phyloP scores from a whole-genome alignment of 352 stramenopile genomes.

The Pythium dissotocum region DNA sequence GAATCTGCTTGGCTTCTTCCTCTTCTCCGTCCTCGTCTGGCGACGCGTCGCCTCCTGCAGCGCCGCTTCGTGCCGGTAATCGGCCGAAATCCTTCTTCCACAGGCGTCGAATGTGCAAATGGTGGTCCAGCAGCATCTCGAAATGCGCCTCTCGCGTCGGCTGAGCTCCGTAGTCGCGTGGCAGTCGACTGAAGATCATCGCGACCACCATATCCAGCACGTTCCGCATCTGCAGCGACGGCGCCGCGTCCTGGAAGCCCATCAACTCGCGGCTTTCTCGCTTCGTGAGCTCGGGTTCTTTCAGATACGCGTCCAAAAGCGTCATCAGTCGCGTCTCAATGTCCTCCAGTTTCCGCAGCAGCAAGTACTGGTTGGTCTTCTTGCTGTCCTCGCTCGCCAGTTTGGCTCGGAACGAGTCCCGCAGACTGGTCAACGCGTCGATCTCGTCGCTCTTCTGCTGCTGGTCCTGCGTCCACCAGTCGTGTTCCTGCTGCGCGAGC shows the following conservation, averaged over 20 bases:
- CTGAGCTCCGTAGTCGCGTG: slow-evolving; percentile 55
- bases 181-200: slow-evolving; percentile 84
- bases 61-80: slow-evolving; percentile 35
- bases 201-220: slow-evolving; percentile 86
- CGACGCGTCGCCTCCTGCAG: neutral
- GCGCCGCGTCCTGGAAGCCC: slow-evolving; percentile 16
- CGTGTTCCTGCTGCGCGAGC: slow-evolving; percentile 67
- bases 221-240: slow-evolving; percentile 39
- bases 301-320: slow-evolving; percentile 61
- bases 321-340: slow-evolving; percentile 67
- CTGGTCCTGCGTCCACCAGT: slow-evolving; percentile 42
- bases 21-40: slow-evolving; percentile 16
- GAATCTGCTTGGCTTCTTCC: slow-evolving; percentile 19
- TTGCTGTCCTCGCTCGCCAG: slow-evolving; percentile 34
- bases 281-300: slow-evolving; percentile 48
- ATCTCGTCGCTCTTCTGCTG: slow-evolving; percentile 72
- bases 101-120: slow-evolving; percentile 75
- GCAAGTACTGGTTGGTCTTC: slow-evolving; percentile 43
- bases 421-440: slow-evolving; percentile 65
- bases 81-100: slow-evolving; percentile 88
- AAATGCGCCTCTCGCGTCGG: slow-evolving; percentile 68
- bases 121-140: slow-evolving; percentile 72
- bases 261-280: slow-evolving; percentile 25
- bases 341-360: slow-evolving; percentile 80
- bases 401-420: slow-evolving; percentile 71